Percentiles rank a stretch among this genome's conserved stretches.
Evolutionary conservation across 148 eudicot species (phyloP).

Genomic region (Camellia sinensis): DNA sequence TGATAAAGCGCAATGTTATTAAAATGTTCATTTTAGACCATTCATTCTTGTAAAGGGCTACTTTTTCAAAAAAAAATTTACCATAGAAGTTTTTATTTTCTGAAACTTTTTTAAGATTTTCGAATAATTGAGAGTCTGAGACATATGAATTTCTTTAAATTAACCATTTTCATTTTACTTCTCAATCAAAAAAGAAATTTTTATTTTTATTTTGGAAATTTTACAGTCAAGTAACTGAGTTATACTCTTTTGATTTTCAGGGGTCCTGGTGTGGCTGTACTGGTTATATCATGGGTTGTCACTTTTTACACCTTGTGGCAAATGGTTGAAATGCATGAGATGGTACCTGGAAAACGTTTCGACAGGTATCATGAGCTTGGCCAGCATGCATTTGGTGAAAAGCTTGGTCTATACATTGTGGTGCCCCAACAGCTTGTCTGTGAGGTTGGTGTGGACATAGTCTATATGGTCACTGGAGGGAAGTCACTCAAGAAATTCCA

Average conservation of each 20-base stretch:
- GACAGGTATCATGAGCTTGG: conserved; percentile 41
- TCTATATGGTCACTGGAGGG: conserved; percentile 37
- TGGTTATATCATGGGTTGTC: conserved; percentile 30
- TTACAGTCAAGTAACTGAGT: too few relatives aligned
- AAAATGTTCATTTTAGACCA: neutral
- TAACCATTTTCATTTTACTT: neutral
- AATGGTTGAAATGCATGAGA: conserved; percentile 40
- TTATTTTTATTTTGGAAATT: too few relatives aligned
- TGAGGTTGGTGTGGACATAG: conserved; percentile 30
- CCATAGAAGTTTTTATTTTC: too few relatives aligned
- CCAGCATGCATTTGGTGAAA: conserved; percentile 34
- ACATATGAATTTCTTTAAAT: neutral
- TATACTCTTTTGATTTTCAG: conserved; percentile 9
- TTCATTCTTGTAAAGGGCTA: neutral
- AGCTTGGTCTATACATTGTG: conserved; percentile 32
- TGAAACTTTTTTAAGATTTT: too few relatives aligned
- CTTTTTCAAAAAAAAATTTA: too few relatives aligned
- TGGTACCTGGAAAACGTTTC: conserved; percentile 37
- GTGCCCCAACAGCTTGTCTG: conserved; percentile 34
- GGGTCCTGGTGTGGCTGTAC: conserved; percentile 34
- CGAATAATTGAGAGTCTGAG: neutral
- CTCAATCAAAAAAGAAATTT: too few relatives aligned
- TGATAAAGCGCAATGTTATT: too few relatives aligned
- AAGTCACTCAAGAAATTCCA: conserved; percentile 28
- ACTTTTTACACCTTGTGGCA: conserved; percentile 38